A percentile compares a stretch with the other conserved stretches of the same genome.
phyloP scores from a whole-genome alignment of 495 filamentous ascomycete species.

The Tetracladium setigerum region DNA sequence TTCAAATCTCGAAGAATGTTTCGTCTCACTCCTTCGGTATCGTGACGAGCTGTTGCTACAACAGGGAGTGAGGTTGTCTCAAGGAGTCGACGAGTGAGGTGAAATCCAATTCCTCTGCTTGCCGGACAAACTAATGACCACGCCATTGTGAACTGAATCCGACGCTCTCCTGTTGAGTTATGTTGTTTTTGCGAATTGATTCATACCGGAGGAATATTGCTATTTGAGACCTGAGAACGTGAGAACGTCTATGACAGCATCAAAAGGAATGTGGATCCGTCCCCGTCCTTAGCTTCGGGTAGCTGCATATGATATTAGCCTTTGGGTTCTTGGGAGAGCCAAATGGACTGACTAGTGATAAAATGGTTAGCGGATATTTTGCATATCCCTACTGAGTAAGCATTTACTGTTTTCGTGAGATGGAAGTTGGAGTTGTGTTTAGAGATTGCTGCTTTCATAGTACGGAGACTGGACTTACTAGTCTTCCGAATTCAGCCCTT shows the following conservation, averaged over 20 bases:
- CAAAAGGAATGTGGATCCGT: constrained; percentile 4
- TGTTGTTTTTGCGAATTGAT: neutral
- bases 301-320: too few species aligned
- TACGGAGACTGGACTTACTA: too few species aligned
- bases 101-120: constrained; percentile 68
- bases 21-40: constrained; percentile 42
- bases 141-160: constrained; percentile 1
- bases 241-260: constrained; percentile 15
- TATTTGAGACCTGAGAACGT: neutral
- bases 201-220: neutral
- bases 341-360: too few species aligned
- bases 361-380: too few species aligned
- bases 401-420: too few species aligned
- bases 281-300: too few species aligned
- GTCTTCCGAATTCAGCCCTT: too few species aligned
- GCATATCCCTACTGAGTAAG: too few species aligned
- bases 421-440: too few species aligned
- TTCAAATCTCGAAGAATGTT: constrained; percentile 45
- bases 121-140: constrained; percentile 51
- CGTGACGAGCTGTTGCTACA: constrained; percentile 60
- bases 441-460: too few species aligned
- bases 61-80: constrained; percentile 57
- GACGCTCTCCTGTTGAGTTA: too few species aligned
- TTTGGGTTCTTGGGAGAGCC: too few species aligned
- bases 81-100: constrained; percentile 61